Evolutionary conservation across 176 grass and related monocot species (phyloP).

Genomic region (Dactylis glomerata): DNA sequence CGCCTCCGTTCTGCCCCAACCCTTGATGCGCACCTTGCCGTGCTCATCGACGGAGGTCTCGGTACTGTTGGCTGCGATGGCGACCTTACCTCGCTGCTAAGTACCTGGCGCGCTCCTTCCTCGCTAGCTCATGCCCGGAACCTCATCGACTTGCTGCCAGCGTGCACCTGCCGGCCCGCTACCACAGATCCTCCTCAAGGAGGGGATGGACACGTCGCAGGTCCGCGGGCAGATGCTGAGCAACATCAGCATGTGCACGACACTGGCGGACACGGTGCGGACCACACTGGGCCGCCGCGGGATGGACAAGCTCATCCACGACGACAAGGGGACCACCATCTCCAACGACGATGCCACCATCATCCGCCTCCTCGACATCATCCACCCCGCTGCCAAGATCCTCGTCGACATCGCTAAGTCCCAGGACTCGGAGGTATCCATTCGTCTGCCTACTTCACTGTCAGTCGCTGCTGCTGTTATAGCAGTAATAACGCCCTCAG

Average conservation of each 20-base stretch:
- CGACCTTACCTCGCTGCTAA: too few species aligned
- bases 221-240: slow-evolving; percentile 77
- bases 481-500: not conserved
- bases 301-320: slow-evolving; percentile 98
- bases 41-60: too few species aligned
- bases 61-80: too few species aligned
- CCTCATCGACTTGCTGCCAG: too few species aligned
- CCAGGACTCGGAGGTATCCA: slow-evolving; percentile 80
- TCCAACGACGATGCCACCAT: slow-evolving; percentile 98
- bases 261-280: slow-evolving; percentile 72
- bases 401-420: slow-evolving; percentile 90
- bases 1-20: too few species aligned
- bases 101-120: too few species aligned
- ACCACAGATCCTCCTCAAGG: slow-evolving; percentile 97
- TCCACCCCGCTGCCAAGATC: slow-evolving; percentile 83
- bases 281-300: slow-evolving; percentile 84
- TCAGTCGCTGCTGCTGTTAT: not conserved
- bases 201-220: slow-evolving; percentile 92
- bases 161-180: too few species aligned
- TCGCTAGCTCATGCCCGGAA: too few species aligned
- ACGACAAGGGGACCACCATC: slow-evolving; percentile 92
- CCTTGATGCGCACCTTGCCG: too few species aligned
- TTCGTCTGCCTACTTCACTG: not conserved
- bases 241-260: slow-evolving; percentile 92
- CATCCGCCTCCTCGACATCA: slow-evolving; percentile 86